Percentiles rank a stretch among this genome's conserved stretches.
These are phyloP conservation scores for Penicillium thymicola DNA, from an alignment of 2,329 filamentous ascomycete genomes.

Conservation along the genomic window DNA sequence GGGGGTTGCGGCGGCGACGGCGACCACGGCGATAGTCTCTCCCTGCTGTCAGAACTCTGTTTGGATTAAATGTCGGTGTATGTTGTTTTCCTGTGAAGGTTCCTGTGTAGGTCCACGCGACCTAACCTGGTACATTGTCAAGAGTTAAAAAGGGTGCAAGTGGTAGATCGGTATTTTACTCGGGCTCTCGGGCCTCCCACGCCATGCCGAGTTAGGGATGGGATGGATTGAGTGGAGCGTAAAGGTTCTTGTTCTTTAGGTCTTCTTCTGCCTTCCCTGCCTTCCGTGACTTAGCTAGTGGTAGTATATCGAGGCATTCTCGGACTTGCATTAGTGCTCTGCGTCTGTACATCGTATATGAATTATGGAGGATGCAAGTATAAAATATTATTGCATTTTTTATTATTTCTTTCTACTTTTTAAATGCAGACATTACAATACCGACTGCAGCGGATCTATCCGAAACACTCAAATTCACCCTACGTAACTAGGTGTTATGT, in stretches of 20 bases:
- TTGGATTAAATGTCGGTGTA: slow-evolving; percentile 6
- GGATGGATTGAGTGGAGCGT: slow-evolving; percentile 8
- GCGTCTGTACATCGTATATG: not conserved
- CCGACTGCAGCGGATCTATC: slow-evolving; percentile 11
- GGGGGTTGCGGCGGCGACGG: not conserved
- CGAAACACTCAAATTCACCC: not conserved
- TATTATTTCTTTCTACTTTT: not conserved
- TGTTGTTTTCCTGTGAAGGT: not conserved
- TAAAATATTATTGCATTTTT: not conserved
- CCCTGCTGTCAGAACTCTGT: not conserved
- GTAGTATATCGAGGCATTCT: not conserved
- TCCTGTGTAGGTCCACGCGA: not conserved
- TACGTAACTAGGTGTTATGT: not conserved
- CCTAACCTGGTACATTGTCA: slow-evolving; percentile 7
- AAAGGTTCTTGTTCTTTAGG: slow-evolving; percentile 8
- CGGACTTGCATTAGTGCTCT: not conserved
- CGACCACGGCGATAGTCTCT: not conserved
- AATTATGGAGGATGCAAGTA: not conserved
- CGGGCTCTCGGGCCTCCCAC: slow-evolving; percentile 13
- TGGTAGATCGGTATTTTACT: slow-evolving; percentile 19
- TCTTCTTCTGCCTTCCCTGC: slow-evolving; percentile 6
- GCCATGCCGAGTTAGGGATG: not conserved
- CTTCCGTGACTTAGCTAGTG: slow-evolving; percentile 6
- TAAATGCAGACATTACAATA: not conserved
- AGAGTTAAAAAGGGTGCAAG: not conserved